Evolutionary conservation across 106 monocot genomes (phyloP).

Genomic region (Platanthera zijinensis): DNA sequence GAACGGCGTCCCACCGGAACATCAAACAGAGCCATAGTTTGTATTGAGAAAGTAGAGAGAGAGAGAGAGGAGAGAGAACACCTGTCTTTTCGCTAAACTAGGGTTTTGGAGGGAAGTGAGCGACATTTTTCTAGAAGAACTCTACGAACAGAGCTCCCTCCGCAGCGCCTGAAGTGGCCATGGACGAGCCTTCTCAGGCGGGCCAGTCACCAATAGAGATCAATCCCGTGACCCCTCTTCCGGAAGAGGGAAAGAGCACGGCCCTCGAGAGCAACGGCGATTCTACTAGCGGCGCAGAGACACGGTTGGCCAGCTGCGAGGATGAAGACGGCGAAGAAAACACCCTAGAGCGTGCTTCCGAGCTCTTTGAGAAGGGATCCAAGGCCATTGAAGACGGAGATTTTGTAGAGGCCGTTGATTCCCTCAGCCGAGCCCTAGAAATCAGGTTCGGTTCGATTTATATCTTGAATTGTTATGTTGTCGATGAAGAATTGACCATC

Average conservation of each 20-base stretch:
- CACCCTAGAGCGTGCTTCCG: conserved; percentile 42
- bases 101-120: background rate
- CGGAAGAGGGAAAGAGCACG: background rate
- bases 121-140: background rate
- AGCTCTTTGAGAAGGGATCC: conserved; percentile 78
- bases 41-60: too few species aligned
- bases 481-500: too few species aligned
- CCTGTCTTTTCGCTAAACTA: background rate
- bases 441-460: conserved; percentile 49
- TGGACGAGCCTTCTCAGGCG: background rate
- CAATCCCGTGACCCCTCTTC: background rate
- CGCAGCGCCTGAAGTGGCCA: background rate
- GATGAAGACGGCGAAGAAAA: conserved; percentile 22
- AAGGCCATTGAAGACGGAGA: conserved; percentile 74
- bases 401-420: conserved; percentile 68
- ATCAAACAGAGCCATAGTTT: too few species aligned
- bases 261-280: conserved; percentile 2
- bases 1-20: too few species aligned
- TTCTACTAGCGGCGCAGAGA: background rate
- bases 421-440: conserved; percentile 85
- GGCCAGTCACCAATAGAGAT: background rate
- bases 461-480: background rate
- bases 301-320: conserved; percentile 6
- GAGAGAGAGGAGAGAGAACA: too few species aligned
- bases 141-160: background rate